Percentiles rank a stretch among this genome's conserved stretches.
phyloP scores from a whole-genome alignment of 2,329 filamentous ascomycete genomes.

The Capronia epimyces region DNA sequence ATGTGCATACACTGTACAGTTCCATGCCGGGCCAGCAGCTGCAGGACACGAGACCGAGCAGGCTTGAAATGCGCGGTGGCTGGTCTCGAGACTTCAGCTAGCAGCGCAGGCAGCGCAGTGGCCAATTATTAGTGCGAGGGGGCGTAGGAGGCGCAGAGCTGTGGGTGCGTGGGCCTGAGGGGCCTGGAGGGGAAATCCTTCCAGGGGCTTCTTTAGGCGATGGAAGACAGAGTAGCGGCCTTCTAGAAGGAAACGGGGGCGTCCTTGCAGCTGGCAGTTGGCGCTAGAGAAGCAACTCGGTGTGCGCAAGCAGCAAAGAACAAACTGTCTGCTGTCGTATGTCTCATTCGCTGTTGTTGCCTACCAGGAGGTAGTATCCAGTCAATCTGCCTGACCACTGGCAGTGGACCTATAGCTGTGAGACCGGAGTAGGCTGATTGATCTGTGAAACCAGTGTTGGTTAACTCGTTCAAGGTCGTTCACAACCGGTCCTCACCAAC shows the following conservation, averaged over 20 bases:
- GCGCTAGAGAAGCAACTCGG: background rate
- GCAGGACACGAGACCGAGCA: background rate
- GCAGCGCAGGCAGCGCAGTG: background rate
- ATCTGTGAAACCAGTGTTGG: too few species aligned
- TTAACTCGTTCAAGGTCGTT: background rate
- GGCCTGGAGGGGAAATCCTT: background rate
- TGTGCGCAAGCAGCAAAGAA: background rate
- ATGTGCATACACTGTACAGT: too few species aligned
- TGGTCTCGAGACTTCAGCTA: background rate
- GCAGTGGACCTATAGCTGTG: too few species aligned
- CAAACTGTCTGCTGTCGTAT: background rate
- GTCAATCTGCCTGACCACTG: too few species aligned
- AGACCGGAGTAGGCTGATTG: too few species aligned
- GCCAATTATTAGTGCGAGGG: background rate
- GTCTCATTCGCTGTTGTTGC: background rate
- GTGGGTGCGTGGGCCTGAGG: background rate
- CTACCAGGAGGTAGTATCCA: background rate
- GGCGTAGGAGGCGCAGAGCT: slow-evolving; percentile 2
- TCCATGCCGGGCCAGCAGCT: background rate
- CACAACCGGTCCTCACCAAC: too few species aligned
- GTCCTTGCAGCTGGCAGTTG: background rate
- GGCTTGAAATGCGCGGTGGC: background rate
- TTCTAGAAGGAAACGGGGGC: slow-evolving; percentile 24
- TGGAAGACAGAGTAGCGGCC: slow-evolving; percentile 12
- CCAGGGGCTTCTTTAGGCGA: slow-evolving; percentile 1